Conservation (phyloP, 2,329 filamentous ascomycete species). For the Paecilomyces sp. region DNA sequence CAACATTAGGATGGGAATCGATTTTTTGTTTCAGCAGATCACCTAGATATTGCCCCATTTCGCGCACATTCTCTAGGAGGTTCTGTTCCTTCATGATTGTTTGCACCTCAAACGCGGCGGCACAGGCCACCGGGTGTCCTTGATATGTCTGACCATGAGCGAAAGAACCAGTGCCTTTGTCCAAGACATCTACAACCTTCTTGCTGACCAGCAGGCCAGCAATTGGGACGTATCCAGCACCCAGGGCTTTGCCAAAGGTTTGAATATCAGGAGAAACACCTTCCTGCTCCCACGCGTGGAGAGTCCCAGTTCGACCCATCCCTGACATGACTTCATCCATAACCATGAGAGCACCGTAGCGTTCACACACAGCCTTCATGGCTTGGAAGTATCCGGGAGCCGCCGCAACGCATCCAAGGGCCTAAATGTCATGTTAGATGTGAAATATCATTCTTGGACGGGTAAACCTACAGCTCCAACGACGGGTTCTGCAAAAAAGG, state of each 20-base stretch:
- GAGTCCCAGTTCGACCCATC: slow-evolving; percentile 47
- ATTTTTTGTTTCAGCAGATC: slow-evolving; percentile 37
- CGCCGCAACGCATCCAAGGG: slow-evolving; percentile 59
- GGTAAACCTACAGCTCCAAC: slow-evolving; percentile 52
- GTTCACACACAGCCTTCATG: slow-evolving; percentile 58
- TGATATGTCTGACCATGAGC: slow-evolving; percentile 54
- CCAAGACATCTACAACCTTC: slow-evolving; percentile 40
- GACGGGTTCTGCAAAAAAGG: slow-evolving; percentile 65
- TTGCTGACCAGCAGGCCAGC: slow-evolving; percentile 45
- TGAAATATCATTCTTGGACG: neutral
- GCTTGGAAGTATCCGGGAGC: slow-evolving; percentile 60
- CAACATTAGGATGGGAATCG: slow-evolving; percentile 39
- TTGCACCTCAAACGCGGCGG: slow-evolving; percentile 46
- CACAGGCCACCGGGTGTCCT: slow-evolving; percentile 46
- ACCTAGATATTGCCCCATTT: slow-evolving; percentile 22
- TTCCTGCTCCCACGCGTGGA: slow-evolving; percentile 52
- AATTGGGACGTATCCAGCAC: slow-evolving; percentile 47
- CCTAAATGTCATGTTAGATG: slow-evolving; percentile 21
- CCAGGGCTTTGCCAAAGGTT: slow-evolving; percentile 52
- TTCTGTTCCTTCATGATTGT: slow-evolving; percentile 44
- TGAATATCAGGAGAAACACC: slow-evolving; percentile 49
- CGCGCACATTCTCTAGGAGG: slow-evolving; percentile 37
- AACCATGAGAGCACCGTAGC: slow-evolving; percentile 61
- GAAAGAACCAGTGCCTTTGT: slow-evolving; percentile 38
- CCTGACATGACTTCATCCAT: slow-evolving; percentile 67